phyloP scores from a whole-genome alignment of 2,329 filamentous ascomycete species.

The Dryadomyces quercivorus region DNA sequence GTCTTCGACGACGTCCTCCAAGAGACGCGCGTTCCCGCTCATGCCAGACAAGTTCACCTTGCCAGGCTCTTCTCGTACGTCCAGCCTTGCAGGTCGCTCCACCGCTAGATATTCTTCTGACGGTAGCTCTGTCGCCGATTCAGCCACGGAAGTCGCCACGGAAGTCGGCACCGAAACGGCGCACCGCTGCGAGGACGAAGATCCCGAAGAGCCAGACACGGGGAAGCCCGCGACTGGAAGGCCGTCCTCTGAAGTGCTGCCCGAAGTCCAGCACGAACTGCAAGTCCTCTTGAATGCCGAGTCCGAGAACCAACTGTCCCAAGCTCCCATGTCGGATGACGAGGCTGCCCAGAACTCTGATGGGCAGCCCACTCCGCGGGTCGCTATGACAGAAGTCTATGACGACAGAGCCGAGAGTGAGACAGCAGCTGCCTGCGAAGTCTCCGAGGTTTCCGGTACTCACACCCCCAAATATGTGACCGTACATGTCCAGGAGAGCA shows the following conservation, averaged over 20 bases:
- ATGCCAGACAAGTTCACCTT: constrained; percentile 11
- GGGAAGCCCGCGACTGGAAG: not conserved
- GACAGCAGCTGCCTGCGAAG: too few species aligned
- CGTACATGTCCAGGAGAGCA: too few species aligned
- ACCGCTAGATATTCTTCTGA: not conserved
- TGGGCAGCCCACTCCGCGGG: not conserved
- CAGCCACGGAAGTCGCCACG: not conserved
- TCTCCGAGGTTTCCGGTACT: too few species aligned
- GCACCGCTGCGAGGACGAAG: not conserved
- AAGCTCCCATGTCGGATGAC: not conserved
- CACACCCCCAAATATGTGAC: too few species aligned
- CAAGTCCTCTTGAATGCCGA: not conserved
- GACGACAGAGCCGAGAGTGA: too few species aligned
- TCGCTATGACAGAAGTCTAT: not conserved
- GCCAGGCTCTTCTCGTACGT: not conserved
- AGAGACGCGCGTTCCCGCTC: constrained; percentile 13
- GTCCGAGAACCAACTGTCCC: too few species aligned
- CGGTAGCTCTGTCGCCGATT: not conserved
- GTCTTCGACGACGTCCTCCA: constrained; percentile 1
- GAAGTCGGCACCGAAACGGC: not conserved
- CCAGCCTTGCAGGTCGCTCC: not conserved
- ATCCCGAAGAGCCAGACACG: not conserved
- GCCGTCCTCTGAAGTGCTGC: not conserved
- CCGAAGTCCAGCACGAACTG: not conserved
- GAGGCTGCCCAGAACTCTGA: not conserved